A percentile compares a stretch with the other conserved stretches of the same genome.
phyloP scores from a whole-genome alignment of 345 rosid species.

The Limnanthes douglasii region DNA sequence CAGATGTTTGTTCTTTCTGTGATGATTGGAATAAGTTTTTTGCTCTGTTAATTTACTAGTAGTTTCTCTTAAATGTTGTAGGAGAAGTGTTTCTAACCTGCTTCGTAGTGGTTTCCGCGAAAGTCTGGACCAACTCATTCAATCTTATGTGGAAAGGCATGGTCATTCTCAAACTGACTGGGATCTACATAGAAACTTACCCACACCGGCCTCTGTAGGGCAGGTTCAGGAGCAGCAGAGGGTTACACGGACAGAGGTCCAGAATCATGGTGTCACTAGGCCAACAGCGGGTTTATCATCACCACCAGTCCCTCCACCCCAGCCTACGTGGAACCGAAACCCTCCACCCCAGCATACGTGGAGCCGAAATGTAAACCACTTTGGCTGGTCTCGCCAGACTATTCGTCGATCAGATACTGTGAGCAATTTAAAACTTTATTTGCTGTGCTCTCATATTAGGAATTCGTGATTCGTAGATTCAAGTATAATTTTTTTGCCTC shows the following conservation, averaged over 20 bases:
- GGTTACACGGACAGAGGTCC: conserved; percentile 46
- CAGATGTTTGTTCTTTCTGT: conserved; percentile 3
- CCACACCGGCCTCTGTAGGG: conserved; percentile 48
- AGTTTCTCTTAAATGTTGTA: conserved; percentile 14
- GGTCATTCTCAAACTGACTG: conserved; percentile 79
- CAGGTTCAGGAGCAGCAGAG: conserved; percentile 50
- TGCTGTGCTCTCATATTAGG: too few species aligned
- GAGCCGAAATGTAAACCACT: conserved; percentile 83
- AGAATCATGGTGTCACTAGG: conserved; percentile 29
- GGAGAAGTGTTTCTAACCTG: conserved; percentile 97
- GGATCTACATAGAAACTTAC: conserved; percentile 79
- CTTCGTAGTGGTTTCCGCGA: conserved; percentile 98
- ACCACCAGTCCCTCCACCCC: conserved; percentile 89
- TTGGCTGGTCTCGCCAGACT: conserved; percentile 81
- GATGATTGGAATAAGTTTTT: neutral
- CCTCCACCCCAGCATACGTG: conserved; percentile 94
- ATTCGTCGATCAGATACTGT: conserved; percentile 88
- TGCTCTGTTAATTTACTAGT: conserved; percentile 2
- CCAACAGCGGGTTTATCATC: conserved; percentile 55
- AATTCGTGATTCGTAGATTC: neutral
- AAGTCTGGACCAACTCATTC: conserved; percentile 91
- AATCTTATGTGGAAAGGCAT: conserved; percentile 89
- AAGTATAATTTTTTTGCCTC: neutral
- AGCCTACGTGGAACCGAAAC: conserved; percentile 91
- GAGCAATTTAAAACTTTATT: conserved; percentile 15